Evolutionary conservation across 148 eudicot species (phyloP), one percentile per base, ranked within the genome.

Genomic region (Beta vulgaris): DNA sequence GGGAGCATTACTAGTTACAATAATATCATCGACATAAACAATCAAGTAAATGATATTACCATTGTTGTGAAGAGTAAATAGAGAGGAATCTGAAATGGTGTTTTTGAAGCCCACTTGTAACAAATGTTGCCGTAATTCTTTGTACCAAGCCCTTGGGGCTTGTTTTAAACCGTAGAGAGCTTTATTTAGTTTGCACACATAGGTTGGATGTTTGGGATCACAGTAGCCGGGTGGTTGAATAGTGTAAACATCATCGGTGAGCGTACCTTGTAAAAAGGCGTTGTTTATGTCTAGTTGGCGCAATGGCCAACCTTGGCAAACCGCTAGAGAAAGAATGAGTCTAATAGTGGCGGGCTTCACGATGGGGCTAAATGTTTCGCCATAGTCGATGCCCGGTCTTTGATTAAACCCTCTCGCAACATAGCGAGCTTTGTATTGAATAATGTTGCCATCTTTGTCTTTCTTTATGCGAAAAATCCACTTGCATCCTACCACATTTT

Each of bases 401-500:
- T 71, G 74, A n/a, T 71, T 34, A 10, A 71, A 69, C 3, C 72
- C 72, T 3, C 19, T 12, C 0, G 72, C 57, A 10, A 46, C 57
- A 26, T 7, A 8, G 2, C 57, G 36, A 10, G 57, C 72, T 29
- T 69, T 69, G 26, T 69, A 40, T 16, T 11, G 72, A 9, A 29
- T 44, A 18, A 69, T 44, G 25, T 13, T 2, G 26, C 72, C 72
- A 10, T 44, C 37, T n/a, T n/a, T n/a, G n/a, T n/a, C n/a, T n/a
- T n/a, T n/a, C n/a, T n/a, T n/a, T n/a, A n/a, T n/a, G n/a, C 72
- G 72, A 4, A 66, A 66, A 2, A 66, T 44, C 70, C 70, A 66
- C 21, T 66, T 69, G 44, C 72, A 69, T 2, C 74, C 74, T 0
- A 32, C 39, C 0, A 71, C 46, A 71, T 71, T 71, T 9, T 71